Base-by-base conservation (phyloP, 2,329 filamentous ascomycete species). In the Colletotrichum echinochloae region DNA sequence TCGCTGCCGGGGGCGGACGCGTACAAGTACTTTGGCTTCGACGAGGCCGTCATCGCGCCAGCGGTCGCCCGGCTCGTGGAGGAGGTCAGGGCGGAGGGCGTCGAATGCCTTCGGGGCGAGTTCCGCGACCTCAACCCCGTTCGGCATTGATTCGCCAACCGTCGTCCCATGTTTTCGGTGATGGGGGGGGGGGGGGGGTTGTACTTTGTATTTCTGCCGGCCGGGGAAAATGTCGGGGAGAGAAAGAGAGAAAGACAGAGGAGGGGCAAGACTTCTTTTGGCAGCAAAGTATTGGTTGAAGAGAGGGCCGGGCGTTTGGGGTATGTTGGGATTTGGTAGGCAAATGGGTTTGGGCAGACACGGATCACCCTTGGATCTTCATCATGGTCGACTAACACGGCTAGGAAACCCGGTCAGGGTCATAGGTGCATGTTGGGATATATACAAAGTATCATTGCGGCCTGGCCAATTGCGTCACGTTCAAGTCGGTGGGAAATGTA, bases 11-110 rank as follows among this genome's bases (percentile, higher is more conserved):
- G 87, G 0, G 83, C 84, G 69, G 81, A 80, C 16, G 85, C 85
- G 3, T 89, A 89, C 73, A 81, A 83, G 71, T 83, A 83, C 72
- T 89, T 89, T 73, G 84, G 86, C 0, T 88, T 84, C 72, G 83
- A 86, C 64, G 79, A 78, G 3, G 77, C 76, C 3, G 81, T 86
- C 72, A 81, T 81, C 55, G 79, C 79, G 5, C 74, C 75, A 3
- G 73, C 76, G 73, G 82, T 86, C 7, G 75, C 75, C 16, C 78
- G 73, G 61, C 67, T 78, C 23, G 73, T 74, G 33, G 74, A 73
- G 26, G 73, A 77, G 30, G 75, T 78, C 12, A 70, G 67, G 33
- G 67, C 56, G 20, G 68, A 76, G 28, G 76, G 74, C 16, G 56
- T 76, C 5, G 74, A 74, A 35, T 70, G 66, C 26, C 62, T 77